phyloP scores from a whole-genome alignment of 116 monocot genomes.

The Trichopus zeylanicus region DNA sequence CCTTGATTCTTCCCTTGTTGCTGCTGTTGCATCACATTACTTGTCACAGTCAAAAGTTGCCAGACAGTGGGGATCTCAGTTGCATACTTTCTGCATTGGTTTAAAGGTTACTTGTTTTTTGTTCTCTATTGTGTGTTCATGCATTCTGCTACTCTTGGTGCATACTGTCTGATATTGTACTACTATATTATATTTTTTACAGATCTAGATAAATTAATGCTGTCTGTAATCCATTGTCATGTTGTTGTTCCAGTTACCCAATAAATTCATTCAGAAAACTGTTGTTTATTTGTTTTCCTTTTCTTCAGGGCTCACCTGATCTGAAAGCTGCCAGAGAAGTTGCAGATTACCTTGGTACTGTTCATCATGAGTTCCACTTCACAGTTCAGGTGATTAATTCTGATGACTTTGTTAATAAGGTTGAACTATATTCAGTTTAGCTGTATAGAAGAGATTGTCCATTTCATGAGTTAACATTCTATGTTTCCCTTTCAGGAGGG shows the following conservation, averaged over 20 bases:
- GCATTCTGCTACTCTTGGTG: too few species aligned
- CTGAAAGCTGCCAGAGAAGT: constrained; percentile 86
- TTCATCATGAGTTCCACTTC: constrained; percentile 88
- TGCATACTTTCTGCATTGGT: constrained; percentile 95
- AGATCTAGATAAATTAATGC: too few species aligned
- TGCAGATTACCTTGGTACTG: constrained; percentile 72
- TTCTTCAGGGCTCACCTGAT: constrained; percentile 82
- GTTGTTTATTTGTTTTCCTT: not conserved
- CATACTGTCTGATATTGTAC: too few species aligned
- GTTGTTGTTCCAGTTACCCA: too few species aligned
- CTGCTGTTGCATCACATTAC: constrained; percentile 78
- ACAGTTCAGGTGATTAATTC: constrained; percentile 61
- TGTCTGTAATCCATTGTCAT: too few species aligned
- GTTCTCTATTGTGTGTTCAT: too few species aligned
- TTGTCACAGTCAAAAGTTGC: constrained; percentile 59
- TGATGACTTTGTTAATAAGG: not conserved
- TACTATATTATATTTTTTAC: too few species aligned
- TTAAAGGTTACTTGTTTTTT: constrained; percentile 43
- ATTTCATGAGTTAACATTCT: not conserved
- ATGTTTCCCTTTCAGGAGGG: constrained; percentile 50
- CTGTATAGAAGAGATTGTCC: not conserved
- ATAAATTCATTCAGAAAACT: too few species aligned
- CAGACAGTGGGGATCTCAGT: constrained; percentile 80
- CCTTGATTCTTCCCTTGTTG: constrained; percentile 97
- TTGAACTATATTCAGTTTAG: not conserved